Conservation (phyloP, 169 alveolate genomes). For the Cryptosporidium baileyi region DNA sequence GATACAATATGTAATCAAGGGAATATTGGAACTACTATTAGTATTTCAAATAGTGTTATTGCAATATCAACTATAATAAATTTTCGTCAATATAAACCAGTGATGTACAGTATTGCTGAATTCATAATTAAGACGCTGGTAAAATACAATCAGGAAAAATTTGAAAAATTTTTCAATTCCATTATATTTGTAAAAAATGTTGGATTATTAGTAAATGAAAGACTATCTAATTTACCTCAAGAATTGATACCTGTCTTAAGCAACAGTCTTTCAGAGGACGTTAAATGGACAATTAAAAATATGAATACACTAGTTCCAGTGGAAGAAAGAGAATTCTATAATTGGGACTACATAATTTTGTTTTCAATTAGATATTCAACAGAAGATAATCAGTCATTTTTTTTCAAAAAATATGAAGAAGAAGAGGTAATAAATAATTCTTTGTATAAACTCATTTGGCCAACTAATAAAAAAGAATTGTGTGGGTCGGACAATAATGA, state of each 20-base stretch:
- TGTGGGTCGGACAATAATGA: slow-evolving; percentile 42
- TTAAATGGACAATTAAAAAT: slow-evolving; percentile 45
- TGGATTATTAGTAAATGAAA: slow-evolving; percentile 34
- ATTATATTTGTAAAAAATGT: slow-evolving; percentile 26
- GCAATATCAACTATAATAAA: slow-evolving; percentile 49
- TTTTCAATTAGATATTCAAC: slow-evolving; percentile 12
- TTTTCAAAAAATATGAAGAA: slow-evolving; percentile 38
- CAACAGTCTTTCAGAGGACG: slow-evolving; percentile 24
- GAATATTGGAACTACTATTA: slow-evolving; percentile 58
- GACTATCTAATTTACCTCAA: slow-evolving; percentile 28
- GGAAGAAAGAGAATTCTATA: slow-evolving; percentile 32
- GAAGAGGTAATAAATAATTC: slow-evolving; percentile 28
- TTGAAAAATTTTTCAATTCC: slow-evolving; percentile 23
- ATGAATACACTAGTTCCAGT: slow-evolving; percentile 6
- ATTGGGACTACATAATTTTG: slow-evolving; percentile 47
- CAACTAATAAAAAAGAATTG: slow-evolving; percentile 8
- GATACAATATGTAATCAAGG: slow-evolving; percentile 67
- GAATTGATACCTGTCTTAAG: slow-evolving; percentile 41
- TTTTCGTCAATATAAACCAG: slow-evolving; percentile 18
- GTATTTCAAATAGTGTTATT: slow-evolving; percentile 25
- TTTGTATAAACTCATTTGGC: slow-evolving; percentile 12
- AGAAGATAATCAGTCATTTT: neutral
- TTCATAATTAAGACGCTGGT: neutral
- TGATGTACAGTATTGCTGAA: neutral
- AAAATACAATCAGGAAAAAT: neutral